Percentiles rank a stretch among this genome's conserved stretches.
Evolutionary conservation across 345 rosid species (phyloP).

Genomic region (Diplotaxis tenuifolia): DNA sequence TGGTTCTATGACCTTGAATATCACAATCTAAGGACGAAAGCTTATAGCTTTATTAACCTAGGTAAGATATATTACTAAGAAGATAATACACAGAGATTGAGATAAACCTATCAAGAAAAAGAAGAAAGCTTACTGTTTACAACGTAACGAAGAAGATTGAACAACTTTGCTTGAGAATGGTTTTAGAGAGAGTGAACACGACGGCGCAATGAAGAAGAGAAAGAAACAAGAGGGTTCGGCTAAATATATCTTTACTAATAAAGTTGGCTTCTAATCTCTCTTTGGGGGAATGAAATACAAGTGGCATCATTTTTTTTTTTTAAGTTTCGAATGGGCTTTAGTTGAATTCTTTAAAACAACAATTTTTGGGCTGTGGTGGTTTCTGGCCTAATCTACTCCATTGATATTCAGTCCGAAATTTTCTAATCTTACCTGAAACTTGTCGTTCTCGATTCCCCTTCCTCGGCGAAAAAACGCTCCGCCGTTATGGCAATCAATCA

Average conservation of each 20-base stretch:
- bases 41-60: background rate
- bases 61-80: background rate
- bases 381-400: background rate
- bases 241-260: no score
- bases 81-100: background rate
- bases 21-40: background rate
- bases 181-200: constrained; percentile 20
- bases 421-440: background rate
- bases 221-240: background rate
- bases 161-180: background rate
- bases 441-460: background rate
- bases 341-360: background rate
- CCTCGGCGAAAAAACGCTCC: background rate
- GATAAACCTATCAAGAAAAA: background rate
- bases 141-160: constrained; percentile 18
- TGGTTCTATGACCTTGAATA: background rate
- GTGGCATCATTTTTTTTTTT: no score
- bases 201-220: constrained; percentile 19
- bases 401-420: background rate
- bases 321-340: no score
- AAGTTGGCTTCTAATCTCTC: no score
- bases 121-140: constrained; percentile 25
- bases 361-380: background rate
- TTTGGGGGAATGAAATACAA: no score
- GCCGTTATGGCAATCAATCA: background rate